Conservation (phyloP, 768 basidiomycete genomes). For the Suillus luteus region DNA sequence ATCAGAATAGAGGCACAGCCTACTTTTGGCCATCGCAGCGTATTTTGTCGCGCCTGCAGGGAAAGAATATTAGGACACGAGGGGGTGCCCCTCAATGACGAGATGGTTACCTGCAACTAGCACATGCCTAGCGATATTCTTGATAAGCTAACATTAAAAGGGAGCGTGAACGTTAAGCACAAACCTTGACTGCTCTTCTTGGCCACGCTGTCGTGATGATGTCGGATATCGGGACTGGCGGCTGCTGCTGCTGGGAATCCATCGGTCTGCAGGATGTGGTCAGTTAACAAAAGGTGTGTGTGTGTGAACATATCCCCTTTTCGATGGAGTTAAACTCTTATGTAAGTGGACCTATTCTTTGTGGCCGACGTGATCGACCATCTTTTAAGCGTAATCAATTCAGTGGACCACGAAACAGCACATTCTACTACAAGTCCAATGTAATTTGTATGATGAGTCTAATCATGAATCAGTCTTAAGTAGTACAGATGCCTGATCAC, state of each 20-base stretch:
- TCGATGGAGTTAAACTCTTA: constrained; percentile 11
- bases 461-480: neutral
- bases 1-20: constrained; percentile 16
- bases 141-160: constrained; percentile 18
- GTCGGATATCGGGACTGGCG: constrained; percentile 43
- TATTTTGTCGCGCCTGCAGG: constrained; percentile 57
- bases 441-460: neutral
- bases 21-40: constrained; percentile 59
- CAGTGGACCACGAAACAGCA: neutral
- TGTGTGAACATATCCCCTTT: constrained; percentile 35
- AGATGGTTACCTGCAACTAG: constrained; percentile 51
- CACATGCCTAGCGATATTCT: constrained; percentile 48
- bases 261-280: constrained; percentile 31
- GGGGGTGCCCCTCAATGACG: neutral
- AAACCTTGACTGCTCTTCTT: constrained; percentile 54
- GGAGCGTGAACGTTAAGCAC: constrained; percentile 19
- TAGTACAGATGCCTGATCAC: neutral
- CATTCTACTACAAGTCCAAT: neutral
- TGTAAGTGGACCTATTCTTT: neutral
- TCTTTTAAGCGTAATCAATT: too few relatives aligned
- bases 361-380: too few relatives aligned
- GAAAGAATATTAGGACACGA: neutral
- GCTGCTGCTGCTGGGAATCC: constrained; percentile 36
- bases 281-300: constrained; percentile 21
- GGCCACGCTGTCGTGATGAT: constrained; percentile 49